Evolutionary conservation across 2,329 filamentous ascomycete genomes (phyloP).

Genomic region (Apiospora arundinis): DNA sequence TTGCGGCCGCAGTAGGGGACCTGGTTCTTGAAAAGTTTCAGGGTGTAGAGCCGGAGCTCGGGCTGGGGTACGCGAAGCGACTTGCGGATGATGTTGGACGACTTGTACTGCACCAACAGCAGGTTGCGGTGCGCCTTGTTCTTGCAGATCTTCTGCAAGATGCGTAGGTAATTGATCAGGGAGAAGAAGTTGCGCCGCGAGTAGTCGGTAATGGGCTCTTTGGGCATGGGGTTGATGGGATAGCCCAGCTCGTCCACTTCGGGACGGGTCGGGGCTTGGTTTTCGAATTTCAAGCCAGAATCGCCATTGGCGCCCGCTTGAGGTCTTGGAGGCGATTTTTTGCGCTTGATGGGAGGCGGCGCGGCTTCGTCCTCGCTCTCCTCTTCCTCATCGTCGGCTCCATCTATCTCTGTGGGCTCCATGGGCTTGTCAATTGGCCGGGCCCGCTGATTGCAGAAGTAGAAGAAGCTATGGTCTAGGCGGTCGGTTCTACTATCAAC

Average conservation of each 20-base stretch:
- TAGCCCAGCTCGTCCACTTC: conserved; percentile 89
- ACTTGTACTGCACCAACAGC: conserved; percentile 94
- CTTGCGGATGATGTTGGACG: conserved; percentile 88
- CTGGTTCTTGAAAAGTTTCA: conserved; percentile 98
- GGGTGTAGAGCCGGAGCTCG: conserved; percentile 86
- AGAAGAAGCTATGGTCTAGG: conserved; percentile 87
- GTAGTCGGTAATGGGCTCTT: conserved; percentile 83
- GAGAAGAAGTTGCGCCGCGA: conserved; percentile 96
- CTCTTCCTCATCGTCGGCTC: conserved; percentile 51
- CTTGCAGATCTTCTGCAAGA: conserved; percentile 97
- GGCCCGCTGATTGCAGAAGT: conserved; percentile 72
- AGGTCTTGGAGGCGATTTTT: conserved; percentile 53
- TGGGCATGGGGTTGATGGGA: conserved; percentile 72
- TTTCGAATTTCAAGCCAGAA: conserved; percentile 39
- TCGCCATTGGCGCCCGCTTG: conserved; percentile 36
- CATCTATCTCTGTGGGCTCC: conserved; percentile 41
- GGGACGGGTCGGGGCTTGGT: conserved; percentile 49
- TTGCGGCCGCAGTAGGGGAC: conserved; percentile 98
- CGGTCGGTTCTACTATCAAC: conserved; percentile 87
- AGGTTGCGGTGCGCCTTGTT: conserved; percentile 94
- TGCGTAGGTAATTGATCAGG: conserved; percentile 90
- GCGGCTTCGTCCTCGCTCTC: conserved; percentile 78
- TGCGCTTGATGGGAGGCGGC: conserved; percentile 79
- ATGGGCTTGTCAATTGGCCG: conserved; percentile 37
- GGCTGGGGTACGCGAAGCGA: conserved; percentile 89